A percentile compares a stretch with the other conserved stretches of the same genome.
These are phyloP conservation scores for Rhytidhysteron rufulum DNA, from an alignment of 2,329 filamentous ascomycete genomes.

Conservation along the genomic window DNA sequence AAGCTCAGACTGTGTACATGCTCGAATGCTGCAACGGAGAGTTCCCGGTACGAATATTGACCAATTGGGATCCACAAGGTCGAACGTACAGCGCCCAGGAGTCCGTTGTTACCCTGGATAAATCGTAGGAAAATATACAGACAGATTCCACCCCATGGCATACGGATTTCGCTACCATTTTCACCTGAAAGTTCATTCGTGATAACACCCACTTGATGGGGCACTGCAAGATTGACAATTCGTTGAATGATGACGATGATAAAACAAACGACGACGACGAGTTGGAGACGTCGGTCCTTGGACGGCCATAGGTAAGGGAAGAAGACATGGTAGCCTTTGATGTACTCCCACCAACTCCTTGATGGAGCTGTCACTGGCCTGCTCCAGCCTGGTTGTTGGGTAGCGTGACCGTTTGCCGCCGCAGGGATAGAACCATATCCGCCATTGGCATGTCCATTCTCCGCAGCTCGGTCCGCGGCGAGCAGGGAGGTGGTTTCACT, in stretches of 20 bases:
- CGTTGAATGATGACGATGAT: constrained; percentile 75
- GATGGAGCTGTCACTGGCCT: constrained; percentile 81
- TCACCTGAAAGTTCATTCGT: constrained; percentile 66
- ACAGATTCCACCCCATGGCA: constrained; percentile 71
- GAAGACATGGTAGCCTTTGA: constrained; percentile 87
- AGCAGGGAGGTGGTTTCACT: constrained; percentile 65
- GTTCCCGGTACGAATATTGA: constrained; percentile 91
- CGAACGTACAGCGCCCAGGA: constrained; percentile 77
- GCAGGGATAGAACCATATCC: constrained; percentile 50
- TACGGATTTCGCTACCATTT: constrained; percentile 43
- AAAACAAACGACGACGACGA: constrained; percentile 80
- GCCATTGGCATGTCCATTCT: constrained; percentile 49
- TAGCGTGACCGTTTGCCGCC: constrained; percentile 41
- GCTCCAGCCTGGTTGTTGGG: constrained; percentile 73
- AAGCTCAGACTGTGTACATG: constrained; percentile 93
- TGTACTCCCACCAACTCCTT: constrained; percentile 94
- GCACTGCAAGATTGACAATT: constrained; percentile 80
- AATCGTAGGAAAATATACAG: constrained; percentile 75
- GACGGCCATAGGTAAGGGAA: constrained; percentile 96
- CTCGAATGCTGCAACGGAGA: constrained; percentile 94
- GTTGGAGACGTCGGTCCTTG: constrained; percentile 69
- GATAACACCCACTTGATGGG: constrained; percentile 73
- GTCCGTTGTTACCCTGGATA: constrained; percentile 82
- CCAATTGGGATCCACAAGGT: constrained; percentile 94
- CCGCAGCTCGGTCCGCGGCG: constrained; percentile 39